Evolutionary conservation across 495 filamentous ascomycete genomes (phyloP), one percentile per base, ranked within the genome.

Genomic region (Penicillium flavigenum): DNA sequence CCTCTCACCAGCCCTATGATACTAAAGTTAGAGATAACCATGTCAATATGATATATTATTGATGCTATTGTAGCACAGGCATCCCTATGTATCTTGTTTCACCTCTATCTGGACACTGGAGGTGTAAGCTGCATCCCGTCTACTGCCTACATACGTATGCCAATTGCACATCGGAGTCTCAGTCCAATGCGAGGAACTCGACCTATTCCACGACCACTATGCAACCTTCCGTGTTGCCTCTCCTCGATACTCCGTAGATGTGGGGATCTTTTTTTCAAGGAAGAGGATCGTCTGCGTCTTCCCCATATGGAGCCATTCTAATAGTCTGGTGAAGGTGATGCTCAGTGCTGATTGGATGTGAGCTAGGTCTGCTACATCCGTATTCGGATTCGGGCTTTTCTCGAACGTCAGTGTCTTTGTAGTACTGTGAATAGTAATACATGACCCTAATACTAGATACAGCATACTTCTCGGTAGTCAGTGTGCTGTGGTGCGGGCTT

Each of bases 161-260:
- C 22, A 29, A 27, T 27, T 27, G 14, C 16, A 10, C 14, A 27
- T 47, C 26, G 19, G n/a, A 19, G 44, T 59, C 47, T 42, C 36
- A 38, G 50, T 43, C n/a, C 19, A 56, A 45, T 50, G 59, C 26
- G 20, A 61, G 46, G 45, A 47, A 22, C 12, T 39, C 11, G 56
- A 47, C 44, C 31, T 47, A 36, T 47, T 24, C 43, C 36, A 19
- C 20, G 26, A 52, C 20, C 26, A 32, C 32, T 42, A 55, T 62
- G 60, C 39, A 36, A 54, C 20, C 34, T 59, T 42, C 60, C 60
- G 60, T 42, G 42, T 55, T 27, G 36, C 44, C 57, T 51, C 16
- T 20, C 31, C 20, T n/a, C 34, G 17, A 44, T 20, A 26, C n/a
- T 26, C 5, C 5, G 5, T 26, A 26, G 4, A 43, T 43, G 46